Evolutionary conservation across 2,329 filamentous ascomycete species (phyloP), one percentile per base, ranked within the genome.

Genomic region (Grosmannia serpens): DNA sequence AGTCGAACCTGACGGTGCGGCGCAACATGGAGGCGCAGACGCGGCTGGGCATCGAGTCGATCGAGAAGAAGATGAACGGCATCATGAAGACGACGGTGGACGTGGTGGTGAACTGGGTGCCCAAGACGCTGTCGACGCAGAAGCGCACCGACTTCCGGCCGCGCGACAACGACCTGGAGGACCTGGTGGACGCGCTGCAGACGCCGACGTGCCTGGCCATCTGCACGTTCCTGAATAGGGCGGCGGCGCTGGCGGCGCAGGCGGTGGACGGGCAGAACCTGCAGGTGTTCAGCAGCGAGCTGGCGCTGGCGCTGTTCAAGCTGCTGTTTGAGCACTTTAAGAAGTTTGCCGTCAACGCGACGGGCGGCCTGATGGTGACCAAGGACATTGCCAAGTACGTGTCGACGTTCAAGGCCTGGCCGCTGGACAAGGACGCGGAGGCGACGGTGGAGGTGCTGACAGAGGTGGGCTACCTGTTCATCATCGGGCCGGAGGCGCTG

Each of bases 381-480:
- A 95, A 97, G 74, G 94, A 99, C 69, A 91, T 97, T 70, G 89
- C 90, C 41, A 91, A 90, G 69, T 99, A 99, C 71, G 88, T 89
- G 10, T 87, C 91, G 61, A 83, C 95, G 13, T 79, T 99, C 63
- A 85, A 89, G 62, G 85, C 85, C 38, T 97, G 91, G 90, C 82
- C 87, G 31, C 77, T 91, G 47, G 79, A 81, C 57, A 85, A 85
- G 65, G 83, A 88, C 47, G 83, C 85, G 54, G 80, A 82, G 64
- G 79, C 79, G 27, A 82, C 83, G 57, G 82, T 96, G 64, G 92
- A 99, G 74, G 82, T 96, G 52, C 74, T 99, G 61, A 86, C 90
- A 29, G 94, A 99, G 76, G 90, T 99, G 60, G 92, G 91, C 13
- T 96, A 91, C 68, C 74, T 99, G 57, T 99, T 99, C 70, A 95